Percentiles rank a stretch among this genome's conserved stretches.
These are phyloP conservation scores for Aspergillus incahuasiensis DNA, from an alignment of 495 filamentous ascomycete genomes.

Conservation along the genomic window DNA sequence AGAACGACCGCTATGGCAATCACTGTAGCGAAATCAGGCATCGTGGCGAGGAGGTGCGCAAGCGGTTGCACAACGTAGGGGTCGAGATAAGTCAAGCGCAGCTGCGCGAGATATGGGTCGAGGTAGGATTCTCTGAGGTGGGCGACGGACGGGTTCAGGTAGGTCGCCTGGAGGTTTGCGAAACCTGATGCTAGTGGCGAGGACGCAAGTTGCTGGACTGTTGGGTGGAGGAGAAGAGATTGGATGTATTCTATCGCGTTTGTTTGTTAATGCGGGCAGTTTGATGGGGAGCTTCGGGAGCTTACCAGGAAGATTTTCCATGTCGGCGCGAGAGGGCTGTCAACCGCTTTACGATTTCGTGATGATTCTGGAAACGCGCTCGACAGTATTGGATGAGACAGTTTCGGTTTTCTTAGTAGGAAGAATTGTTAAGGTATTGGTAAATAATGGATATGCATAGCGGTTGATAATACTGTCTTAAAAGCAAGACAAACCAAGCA, in stretches of 20 bases:
- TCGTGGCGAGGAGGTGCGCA: constrained; percentile 45
- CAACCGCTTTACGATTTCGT: neutral
- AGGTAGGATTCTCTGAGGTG: constrained; percentile 34
- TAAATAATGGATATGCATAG: too few species aligned
- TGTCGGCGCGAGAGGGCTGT: neutral
- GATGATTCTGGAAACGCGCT: neutral
- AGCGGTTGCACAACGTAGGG: constrained; percentile 27
- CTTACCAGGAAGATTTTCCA: constrained; percentile 16
- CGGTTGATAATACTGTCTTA: too few species aligned
- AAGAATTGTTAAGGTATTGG: too few species aligned
- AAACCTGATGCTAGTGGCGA: constrained; percentile 14
- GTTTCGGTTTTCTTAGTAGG: too few species aligned
- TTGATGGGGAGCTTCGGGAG: neutral
- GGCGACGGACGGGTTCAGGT: constrained; percentile 39
- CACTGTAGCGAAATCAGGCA: constrained; percentile 59
- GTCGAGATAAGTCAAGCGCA: constrained; percentile 36
- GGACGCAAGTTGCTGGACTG: constrained; percentile 24
- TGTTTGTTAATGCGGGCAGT: neutral
- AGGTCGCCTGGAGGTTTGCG: constrained; percentile 32
- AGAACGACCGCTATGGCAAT: constrained; percentile 51
- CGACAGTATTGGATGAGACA: too few species aligned
- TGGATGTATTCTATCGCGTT: neutral
- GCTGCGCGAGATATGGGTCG: constrained; percentile 36
- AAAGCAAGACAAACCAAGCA: neutral
- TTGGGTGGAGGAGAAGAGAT: constrained; percentile 15